phyloP scores from a whole-genome alignment of 768 basidiomycete species.

The Tylopilus rubrobrunneus region DNA sequence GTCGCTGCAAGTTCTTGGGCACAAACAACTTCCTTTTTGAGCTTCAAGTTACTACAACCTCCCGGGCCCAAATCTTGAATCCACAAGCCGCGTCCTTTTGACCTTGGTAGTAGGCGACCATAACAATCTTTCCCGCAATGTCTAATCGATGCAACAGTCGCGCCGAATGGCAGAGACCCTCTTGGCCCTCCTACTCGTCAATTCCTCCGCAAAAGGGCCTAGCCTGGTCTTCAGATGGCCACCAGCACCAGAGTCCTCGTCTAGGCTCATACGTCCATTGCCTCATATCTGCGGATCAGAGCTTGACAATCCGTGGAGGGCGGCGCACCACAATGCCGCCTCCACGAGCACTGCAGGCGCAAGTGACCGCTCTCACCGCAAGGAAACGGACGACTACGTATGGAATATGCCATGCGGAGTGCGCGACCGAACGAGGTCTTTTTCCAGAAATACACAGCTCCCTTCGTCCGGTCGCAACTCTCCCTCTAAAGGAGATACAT shows the following conservation, averaged over 20 bases:
- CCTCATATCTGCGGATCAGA: conserved; percentile 46
- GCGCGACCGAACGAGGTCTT: conserved; percentile 51
- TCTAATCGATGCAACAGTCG: neutral
- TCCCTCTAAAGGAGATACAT: conserved; percentile 42
- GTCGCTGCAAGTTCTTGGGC: neutral
- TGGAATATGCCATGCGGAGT: conserved; percentile 56
- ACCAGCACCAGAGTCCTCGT: conserved; percentile 56
- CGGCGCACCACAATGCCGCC: conserved; percentile 49
- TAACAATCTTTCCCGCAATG: neutral
- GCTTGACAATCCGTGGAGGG: conserved; percentile 72
- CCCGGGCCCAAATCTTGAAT: neutral
- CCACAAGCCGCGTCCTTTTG: neutral
- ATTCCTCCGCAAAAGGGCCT: conserved; percentile 77
- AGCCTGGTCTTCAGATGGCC: conserved; percentile 85
- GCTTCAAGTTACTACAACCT: neutral
- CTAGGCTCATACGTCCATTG: conserved; percentile 68
- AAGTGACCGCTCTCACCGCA: neutral
- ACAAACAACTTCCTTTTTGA: conserved; percentile 6
- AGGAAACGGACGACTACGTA: conserved; percentile 46
- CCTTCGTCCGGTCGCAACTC: conserved; percentile 50
- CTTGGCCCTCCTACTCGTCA: conserved; percentile 77
- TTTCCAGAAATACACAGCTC: conserved; percentile 41
- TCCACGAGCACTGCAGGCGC: conserved; percentile 22
- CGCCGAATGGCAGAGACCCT: conserved; percentile 58
- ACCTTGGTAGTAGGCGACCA: neutral